These are phyloP conservation scores for Yamagishiella unicocca DNA, from an alignment of 139 green algal genomes.

Conservation along the genomic window DNA sequence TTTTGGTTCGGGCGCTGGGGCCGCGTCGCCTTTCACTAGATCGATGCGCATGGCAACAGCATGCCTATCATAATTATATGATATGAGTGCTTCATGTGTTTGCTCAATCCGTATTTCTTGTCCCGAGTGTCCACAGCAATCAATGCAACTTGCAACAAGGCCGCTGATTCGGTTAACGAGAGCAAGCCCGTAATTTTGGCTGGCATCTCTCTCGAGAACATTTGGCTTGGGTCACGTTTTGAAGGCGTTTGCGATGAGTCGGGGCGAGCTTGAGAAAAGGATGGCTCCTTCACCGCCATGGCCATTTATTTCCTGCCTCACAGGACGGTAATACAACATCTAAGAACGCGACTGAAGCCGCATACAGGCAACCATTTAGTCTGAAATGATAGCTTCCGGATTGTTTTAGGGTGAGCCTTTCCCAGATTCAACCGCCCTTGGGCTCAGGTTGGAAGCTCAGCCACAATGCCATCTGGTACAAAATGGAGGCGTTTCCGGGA, in stretches of 20 bases:
- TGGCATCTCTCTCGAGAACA: neutral
- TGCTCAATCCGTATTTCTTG: no score
- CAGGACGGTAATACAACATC: neutral
- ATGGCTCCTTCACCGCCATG: neutral
- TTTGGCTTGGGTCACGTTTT: neutral
- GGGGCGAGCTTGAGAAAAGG: neutral
- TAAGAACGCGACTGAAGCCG: neutral
- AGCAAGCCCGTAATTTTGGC: no score
- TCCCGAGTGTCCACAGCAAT: neutral
- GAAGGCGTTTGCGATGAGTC: neutral
- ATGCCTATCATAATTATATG: no score
- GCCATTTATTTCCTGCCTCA: neutral
- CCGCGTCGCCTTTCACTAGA: no score
- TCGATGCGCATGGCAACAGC: no score
- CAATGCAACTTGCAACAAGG: neutral
- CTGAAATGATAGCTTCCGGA: no score
- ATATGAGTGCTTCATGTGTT: no score
- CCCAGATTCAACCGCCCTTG: neutral
- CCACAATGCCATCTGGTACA: conserved; percentile 30
- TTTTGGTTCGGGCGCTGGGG: no score
- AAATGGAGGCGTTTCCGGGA: conserved; percentile 9
- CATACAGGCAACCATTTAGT: no score
- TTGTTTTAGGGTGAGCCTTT: no score
- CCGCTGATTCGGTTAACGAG: no score
- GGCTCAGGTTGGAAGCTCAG: conserved; percentile 20